Base-by-base conservation (phyloP, 768 basidiomycete genomes). In the Boletus reticulatus region DNA sequence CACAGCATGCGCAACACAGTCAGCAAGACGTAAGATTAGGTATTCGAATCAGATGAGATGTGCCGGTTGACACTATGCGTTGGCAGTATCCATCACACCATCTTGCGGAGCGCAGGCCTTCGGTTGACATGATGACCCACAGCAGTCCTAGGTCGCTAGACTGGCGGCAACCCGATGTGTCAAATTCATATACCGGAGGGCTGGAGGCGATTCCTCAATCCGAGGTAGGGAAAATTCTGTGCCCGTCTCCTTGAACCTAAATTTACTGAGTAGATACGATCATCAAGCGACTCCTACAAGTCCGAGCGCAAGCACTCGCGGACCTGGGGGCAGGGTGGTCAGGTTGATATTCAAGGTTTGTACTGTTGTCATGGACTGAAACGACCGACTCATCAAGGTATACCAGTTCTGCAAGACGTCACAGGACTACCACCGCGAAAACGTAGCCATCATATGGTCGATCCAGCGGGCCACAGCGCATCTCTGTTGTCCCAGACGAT, bases 361-460 rank as follows among this genome's bases (percentile, higher is more conserved):
- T 61, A 13, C 39, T 24, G 58, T 55, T 52, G 53, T 57, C 55
- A 60, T 49, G 58, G 56, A 48, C 36, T 31, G 29, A 48, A 43
- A 48, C 34, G 43, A 55, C 47, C 50, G 43, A 61, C 53, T 42
- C 45, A 29, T 54, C 46, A 55, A 37, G 55, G 31, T 8, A 27
- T 37, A 22, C 22, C 31, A 70, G 70, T 70, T 27, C 52, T 73
- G 46, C 75, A 83, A 72, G 82, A 84, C 59, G 74, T 84, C 59
- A 68, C 80, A 56, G 75, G 74, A 41, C 65, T 84, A 44, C 83
- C 84, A 17, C 67, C 74, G 20, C 78, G 85, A 65, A 87, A 87
- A 71, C 81, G 85, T 52, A 72, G 80, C 20, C 85, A 87, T 68
- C 84, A 85, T 66, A 80, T 85, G 77, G 82, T 85, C 71, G 75